Evolutionary conservation across 2,329 filamentous ascomycete species (phyloP).

Genomic region (Arthrinium phaeospermum): DNA sequence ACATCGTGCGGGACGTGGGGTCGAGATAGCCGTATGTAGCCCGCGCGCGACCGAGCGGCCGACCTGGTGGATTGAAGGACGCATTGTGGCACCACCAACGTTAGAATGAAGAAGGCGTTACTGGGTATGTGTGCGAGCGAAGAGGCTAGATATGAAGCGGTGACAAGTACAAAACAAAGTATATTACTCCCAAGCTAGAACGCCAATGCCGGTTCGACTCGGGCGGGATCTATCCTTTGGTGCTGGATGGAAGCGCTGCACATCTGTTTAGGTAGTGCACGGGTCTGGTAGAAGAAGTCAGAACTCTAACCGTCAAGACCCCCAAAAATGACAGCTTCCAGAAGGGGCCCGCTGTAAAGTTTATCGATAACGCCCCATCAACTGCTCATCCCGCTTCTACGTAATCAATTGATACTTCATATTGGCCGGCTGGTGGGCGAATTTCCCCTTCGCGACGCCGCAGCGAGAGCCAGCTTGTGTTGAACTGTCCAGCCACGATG

Average conservation of each 20-base stretch:
- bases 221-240: conserved; percentile 5
- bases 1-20: conserved; percentile 37
- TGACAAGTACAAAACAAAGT: background rate
- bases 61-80: conserved; percentile 15
- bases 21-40: conserved; percentile 39
- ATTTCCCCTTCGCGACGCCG: background rate
- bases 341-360: conserved; percentile 3
- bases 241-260: background rate
- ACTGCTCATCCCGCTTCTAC: background rate
- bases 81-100: background rate
- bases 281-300: background rate
- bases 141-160: no score
- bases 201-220: background rate
- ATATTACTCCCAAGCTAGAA: background rate
- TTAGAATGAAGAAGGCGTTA: background rate
- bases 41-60: conserved; percentile 27
- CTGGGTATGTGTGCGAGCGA: background rate
- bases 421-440: background rate
- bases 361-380: conserved; percentile 3
- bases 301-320: conserved; percentile 3
- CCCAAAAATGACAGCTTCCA: background rate
- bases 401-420: background rate
- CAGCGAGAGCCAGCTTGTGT: background rate
- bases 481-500: background rate
- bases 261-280: background rate